A percentile compares a stretch with the other conserved stretches of the same genome.
Evolutionary conservation across 2,329 filamentous ascomycete species (phyloP).

Genomic region (Aspergillus japonicus): DNA sequence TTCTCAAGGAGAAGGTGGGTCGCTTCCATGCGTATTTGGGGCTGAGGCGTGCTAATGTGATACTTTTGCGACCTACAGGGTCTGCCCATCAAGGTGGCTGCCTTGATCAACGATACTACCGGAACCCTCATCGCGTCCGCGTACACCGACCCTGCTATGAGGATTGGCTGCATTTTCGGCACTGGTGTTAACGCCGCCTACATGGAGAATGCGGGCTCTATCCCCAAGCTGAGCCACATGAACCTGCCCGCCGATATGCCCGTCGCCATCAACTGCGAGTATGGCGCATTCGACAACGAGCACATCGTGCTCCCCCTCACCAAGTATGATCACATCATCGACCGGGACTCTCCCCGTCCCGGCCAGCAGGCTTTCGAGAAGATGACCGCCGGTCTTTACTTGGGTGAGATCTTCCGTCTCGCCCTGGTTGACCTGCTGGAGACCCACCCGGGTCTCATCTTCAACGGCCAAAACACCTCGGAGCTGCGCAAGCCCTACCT

Average conservation of each 20-base stretch:
- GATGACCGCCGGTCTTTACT: constrained; percentile 93
- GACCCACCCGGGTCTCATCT: constrained; percentile 71
- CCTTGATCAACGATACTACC: constrained; percentile 96
- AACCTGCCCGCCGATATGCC: constrained; percentile 79
- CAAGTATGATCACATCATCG: constrained; percentile 80
- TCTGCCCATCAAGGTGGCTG: constrained; percentile 87
- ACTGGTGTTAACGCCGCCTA: constrained; percentile 98
- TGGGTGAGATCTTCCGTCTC: constrained; percentile 91
- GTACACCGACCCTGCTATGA: constrained; percentile 92
- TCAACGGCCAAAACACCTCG: constrained; percentile 77
- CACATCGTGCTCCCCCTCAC: constrained; percentile 83
- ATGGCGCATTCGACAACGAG: constrained; percentile 95
- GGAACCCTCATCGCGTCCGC: constrained; percentile 94
- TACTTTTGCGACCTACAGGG: constrained; percentile 51
- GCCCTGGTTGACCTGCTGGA: constrained; percentile 83
- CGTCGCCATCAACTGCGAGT: constrained; percentile 97
- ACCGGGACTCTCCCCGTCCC: constrained; percentile 86
- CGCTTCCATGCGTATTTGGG: constrained; percentile 1
- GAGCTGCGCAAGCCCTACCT: constrained; percentile 82
- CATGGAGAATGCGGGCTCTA: constrained; percentile 87
- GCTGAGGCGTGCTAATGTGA: neutral
- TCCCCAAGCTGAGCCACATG: constrained; percentile 90
- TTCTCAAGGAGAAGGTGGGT: constrained; percentile 66
- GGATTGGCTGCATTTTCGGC: constrained; percentile 96
- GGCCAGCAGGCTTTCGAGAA: constrained; percentile 97